Base-by-base conservation (phyloP, 768 basidiomycete genomes). In the Nidularia pulvinata region DNA sequence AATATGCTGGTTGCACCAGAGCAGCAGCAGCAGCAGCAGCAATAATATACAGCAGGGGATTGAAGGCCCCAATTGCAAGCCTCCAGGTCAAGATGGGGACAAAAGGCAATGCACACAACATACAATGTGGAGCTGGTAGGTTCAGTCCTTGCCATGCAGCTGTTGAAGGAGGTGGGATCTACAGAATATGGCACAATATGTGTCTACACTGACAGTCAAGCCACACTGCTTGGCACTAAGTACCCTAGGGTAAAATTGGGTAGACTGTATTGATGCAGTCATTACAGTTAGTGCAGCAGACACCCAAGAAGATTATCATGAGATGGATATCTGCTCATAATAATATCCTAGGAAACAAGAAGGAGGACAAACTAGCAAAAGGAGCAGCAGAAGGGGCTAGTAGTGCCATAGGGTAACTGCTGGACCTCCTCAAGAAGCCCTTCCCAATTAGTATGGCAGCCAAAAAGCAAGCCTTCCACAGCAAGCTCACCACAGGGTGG, bases 341-440 rank as follows among this genome's bases (percentile, higher is more conserved):
- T 7, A 55, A 55, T 2, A 53, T 55, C 14, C 13, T 44, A 13
- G 52, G 58, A 3, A 61, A 61, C 33, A 54, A 61, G 43, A 11
- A 7, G 39, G 56, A 49, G 0, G 54, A 61, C 46, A 46, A 61
- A 39, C 53, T 54, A 19, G 60, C 54, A 34, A 61, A 61, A 30
- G 46, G 33, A 33, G 56, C 55, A 13, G 52, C 51, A 49, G 43
- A 45, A 30, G 52, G 53, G 11, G 46, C 14, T 6, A 39, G 25
- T 16, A 32, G 9, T n/a, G 9, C 7, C 7, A 36, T 9, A n/a
- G 39, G 7, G 5, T 16, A 16, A 32, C 48, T 34, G 6, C 33
- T 32, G 19, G 14, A 33, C 33, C 10, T 37, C 11, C 33, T 50
- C 6, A 39, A 7, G 37, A 39, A 39, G 37, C 7, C 35, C 14